phyloP scores from a whole-genome alignment of 805 yeast species.

The Sugiyamaella mastotermitis region DNA sequence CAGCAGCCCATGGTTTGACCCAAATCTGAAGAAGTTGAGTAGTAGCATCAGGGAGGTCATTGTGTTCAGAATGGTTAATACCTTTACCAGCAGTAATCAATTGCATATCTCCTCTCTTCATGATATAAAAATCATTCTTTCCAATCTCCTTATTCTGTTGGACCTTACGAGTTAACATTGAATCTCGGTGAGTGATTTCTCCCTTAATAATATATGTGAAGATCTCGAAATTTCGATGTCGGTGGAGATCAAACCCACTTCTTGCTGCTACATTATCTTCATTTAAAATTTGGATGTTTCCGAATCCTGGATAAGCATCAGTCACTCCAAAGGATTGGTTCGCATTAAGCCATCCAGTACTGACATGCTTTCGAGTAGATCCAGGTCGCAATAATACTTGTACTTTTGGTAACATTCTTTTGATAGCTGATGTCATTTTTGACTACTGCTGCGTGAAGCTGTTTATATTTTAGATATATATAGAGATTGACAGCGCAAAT shows the following conservation, averaged over 20 bases:
- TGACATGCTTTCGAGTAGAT: neutral
- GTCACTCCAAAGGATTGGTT: conserved; percentile 7
- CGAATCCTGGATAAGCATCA: neutral
- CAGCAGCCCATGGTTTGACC: conserved; percentile 4
- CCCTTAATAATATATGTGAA: conserved; percentile 4
- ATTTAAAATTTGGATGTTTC: conserved; percentile 1
- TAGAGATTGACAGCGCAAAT: no score
- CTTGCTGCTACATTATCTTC: conserved; percentile 2
- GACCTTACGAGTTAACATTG: conserved; percentile 2
- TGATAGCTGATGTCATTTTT: no score
- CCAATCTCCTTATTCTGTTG: conserved; percentile 3
- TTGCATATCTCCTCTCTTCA: conserved; percentile 6
- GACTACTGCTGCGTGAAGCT: no score
- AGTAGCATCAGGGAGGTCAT: neutral
- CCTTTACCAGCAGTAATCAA: conserved; percentile 4
- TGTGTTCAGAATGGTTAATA: conserved; percentile 6
- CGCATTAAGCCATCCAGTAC: conserved; percentile 2
- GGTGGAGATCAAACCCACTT: conserved; percentile 5
- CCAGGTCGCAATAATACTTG: conserved; percentile 3
- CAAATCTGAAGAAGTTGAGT: conserved; percentile 5
- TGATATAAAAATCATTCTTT: conserved; percentile 1
- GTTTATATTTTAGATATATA: no score
- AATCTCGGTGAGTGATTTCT: conserved; percentile 5
- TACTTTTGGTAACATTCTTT: no score
- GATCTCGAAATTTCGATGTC: conserved; percentile 5